phyloP scores from a whole-genome alignment of 306 rosid species.

The Hylodesmum podocarpum region DNA sequence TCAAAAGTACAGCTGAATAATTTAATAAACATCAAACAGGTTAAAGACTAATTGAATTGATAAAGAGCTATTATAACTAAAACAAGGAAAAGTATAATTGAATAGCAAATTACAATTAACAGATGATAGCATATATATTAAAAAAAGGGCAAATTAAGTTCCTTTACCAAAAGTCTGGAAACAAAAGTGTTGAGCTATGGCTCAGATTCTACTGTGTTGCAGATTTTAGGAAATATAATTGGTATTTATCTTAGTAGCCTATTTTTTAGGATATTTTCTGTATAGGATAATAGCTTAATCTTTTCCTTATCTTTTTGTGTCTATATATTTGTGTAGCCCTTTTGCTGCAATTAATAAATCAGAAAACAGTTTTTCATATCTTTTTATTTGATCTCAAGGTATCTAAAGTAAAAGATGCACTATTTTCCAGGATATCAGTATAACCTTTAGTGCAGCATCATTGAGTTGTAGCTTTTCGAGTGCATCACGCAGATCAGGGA shows the following conservation, averaged over 20 bases:
- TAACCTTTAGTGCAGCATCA: constrained; percentile 93
- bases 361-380: background rate
- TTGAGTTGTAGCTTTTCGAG: constrained; percentile 97
- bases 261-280: background rate
- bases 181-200: background rate
- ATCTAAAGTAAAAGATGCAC: background rate
- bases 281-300: background rate
- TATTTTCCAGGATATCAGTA: constrained; percentile 25
- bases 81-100: background rate
- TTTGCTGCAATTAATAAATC: background rate
- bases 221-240: background rate
- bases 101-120: constrained; percentile 2
- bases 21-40: constrained; percentile 24
- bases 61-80: background rate
- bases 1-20: constrained; percentile 20
- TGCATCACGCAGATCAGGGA: constrained; percentile 91
- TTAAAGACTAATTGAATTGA: background rate
- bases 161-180: constrained; percentile 3
- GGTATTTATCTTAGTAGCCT: background rate
- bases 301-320: background rate
- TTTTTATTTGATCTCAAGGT: background rate
- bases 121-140: constrained; percentile 9
- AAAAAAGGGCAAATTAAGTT: background rate
- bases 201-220: background rate
- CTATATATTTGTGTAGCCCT: background rate